Evolutionary conservation across 345 rosid species (phyloP).

Genomic region (thale cress (Arabidopsis thaliana)): DNA sequence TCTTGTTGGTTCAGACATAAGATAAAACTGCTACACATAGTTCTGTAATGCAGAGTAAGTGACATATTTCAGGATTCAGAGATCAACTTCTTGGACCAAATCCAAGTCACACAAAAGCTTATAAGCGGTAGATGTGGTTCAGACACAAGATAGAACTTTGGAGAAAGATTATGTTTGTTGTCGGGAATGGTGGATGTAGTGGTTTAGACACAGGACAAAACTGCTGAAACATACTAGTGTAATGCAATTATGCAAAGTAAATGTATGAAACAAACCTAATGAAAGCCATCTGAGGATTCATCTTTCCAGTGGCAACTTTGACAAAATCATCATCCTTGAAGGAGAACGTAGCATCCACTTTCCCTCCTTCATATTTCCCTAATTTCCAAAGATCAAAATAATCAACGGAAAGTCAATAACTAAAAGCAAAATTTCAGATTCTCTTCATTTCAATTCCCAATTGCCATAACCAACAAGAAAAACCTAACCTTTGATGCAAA

Average conservation of each 20-base stretch:
- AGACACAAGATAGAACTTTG: not conserved
- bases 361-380: constrained; percentile 87
- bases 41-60: too few relatives aligned
- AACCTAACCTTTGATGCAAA: constrained; percentile 57
- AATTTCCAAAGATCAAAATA: not conserved
- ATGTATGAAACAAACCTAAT: constrained; percentile 58
- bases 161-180: not conserved
- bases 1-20: too few relatives aligned
- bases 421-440: not conserved
- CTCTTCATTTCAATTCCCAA: not conserved
- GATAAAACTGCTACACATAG: too few relatives aligned
- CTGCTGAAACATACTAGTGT: not conserved
- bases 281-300: constrained; percentile 97
- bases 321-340: constrained; percentile 91
- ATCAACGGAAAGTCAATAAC: not conserved
- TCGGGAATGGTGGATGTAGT: not conserved
- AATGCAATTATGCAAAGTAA: not conserved
- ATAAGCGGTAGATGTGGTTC: not conserved
- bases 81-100: not conserved
- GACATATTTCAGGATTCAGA: not conserved
- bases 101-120: not conserved
- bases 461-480: not conserved
- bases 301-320: constrained; percentile 86
- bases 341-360: constrained; percentile 87
- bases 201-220: constrained; percentile 27